A percentile compares a stretch with the other conserved stretches of the same genome.
Evolutionary conservation across 176 grass and related monocot genomes (phyloP).

Genomic region (Triticum turgidum): DNA sequence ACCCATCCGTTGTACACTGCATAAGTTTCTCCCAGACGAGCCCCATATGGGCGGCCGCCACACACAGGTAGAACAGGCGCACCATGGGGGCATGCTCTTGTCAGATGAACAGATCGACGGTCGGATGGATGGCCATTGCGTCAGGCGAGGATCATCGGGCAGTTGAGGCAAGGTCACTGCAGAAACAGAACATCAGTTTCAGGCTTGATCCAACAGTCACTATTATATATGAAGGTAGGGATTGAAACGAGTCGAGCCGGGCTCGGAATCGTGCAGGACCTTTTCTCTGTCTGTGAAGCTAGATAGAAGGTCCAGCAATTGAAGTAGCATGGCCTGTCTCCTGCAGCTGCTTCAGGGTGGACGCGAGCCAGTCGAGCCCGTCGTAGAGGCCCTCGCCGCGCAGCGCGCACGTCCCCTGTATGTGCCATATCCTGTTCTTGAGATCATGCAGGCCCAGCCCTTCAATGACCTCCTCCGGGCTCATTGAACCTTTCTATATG

Average conservation of each 20-base stretch:
- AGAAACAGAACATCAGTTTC: not conserved
- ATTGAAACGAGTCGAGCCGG: not conserved
- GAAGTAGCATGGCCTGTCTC: constrained; percentile 59
- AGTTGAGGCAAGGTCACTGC: constrained; percentile 1
- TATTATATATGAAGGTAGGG: not conserved
- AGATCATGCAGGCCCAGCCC: constrained; percentile 70
- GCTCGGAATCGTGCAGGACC: constrained; percentile 14
- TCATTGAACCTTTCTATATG: constrained; percentile 75
- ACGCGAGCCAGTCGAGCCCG: constrained; percentile 86
- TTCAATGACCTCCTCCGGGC: constrained; percentile 64
- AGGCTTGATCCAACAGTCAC: not conserved
- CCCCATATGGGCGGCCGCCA: not conserved
- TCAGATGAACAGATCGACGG: not conserved
- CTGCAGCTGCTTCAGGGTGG: constrained; percentile 74
- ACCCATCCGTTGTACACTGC: too few relatives aligned
- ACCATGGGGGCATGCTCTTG: not conserved
- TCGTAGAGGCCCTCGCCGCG: constrained; percentile 87
- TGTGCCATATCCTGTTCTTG: constrained; percentile 77
- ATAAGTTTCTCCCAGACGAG: not conserved
- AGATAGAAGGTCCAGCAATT: constrained; percentile 63
- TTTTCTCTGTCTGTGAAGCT: constrained; percentile 3
- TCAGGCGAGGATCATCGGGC: not conserved
- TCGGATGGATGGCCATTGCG: not conserved
- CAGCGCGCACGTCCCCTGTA: constrained; percentile 84
- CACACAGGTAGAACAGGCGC: not conserved